Evolutionary conservation across 352 stramenopile species (phyloP), one percentile per base, ranked within the genome.

Genomic region (Phytophthora citrophthora): DNA sequence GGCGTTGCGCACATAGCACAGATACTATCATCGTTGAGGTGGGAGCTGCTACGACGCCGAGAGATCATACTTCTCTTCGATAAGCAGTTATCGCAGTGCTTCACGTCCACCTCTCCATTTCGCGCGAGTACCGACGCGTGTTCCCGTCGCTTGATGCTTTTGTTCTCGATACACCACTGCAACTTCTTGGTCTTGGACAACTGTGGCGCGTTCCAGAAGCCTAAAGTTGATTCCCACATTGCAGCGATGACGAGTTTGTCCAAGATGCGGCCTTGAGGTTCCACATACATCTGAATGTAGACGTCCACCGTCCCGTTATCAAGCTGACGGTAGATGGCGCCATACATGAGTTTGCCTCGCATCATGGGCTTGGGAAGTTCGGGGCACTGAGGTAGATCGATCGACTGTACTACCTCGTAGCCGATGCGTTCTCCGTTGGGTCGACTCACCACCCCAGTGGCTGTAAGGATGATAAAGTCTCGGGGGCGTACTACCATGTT

Each of bases 321-420:
- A 31, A 31, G 16, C 20, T 63, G 43, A 24, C 47, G 51, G 45
- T 55, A 63, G 38, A 61, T 45, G 6, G 29, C 26, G 8, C 41
- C 53, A 32, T 51, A 61, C 29, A 46, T 27, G 40, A 61, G 27
- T 38, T 53, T 43, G 5, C 40, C 41, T 16, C 53, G 53, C 9
- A 53, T 7, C 27, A 31, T 51, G 10, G 40, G 40, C 15, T 86
- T 65, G 12, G 61, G 68, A 11, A 44, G 20, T 15, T 29, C 7
- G 15, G 53, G 52, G 31, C 44, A 60, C 11, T 56, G 39, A 13
- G 53, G 53, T 51, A 68, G 46, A 31, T 69, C 53, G 16, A 88
- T 68, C 27, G 80, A 86, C 52, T 88, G 76, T 2, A 72, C 64
- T 18, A 79, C 50, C 29, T 79, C 68, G 34, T 68, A 79, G n/a